These are phyloP conservation scores for Mollisia scopiformis DNA, from an alignment of 2,329 filamentous ascomycete species.

Conservation along the genomic window DNA sequence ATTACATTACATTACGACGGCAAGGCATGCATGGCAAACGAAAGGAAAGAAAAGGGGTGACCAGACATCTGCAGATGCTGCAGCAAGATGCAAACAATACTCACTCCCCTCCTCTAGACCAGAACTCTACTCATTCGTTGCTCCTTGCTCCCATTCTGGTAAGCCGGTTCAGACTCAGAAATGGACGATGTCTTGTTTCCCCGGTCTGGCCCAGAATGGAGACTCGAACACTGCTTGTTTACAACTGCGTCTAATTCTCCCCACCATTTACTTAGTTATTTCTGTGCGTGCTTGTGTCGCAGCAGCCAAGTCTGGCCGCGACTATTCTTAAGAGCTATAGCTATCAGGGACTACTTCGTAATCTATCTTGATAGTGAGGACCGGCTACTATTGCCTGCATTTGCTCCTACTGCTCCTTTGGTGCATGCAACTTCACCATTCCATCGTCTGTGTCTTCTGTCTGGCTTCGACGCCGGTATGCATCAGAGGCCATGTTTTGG, in stretches of 20 bases:
- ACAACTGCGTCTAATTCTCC: too few species aligned
- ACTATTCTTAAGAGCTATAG: too few species aligned
- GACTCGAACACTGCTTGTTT: too few species aligned
- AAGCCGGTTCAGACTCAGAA: not conserved
- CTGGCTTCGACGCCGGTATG: conserved; percentile 1
- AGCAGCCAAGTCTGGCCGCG: not conserved
- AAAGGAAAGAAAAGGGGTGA: not conserved
- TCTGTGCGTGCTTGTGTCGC: not conserved
- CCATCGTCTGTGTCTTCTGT: not conserved
- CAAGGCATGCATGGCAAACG: not conserved
- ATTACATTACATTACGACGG: too few species aligned
- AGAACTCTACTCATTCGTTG: too few species aligned
- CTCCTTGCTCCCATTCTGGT: not conserved
- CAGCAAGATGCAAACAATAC: too few species aligned
- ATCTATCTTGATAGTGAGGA: too few species aligned
- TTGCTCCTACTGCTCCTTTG: not conserved
- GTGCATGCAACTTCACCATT: not conserved
- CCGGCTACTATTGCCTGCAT: conserved; percentile 7
- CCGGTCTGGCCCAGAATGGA: conserved; percentile 10
- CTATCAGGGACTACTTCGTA: too few species aligned
- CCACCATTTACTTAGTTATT: not conserved
- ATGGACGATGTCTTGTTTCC: conserved; percentile 7
- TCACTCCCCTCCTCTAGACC: too few species aligned
- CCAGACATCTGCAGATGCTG: too few species aligned
- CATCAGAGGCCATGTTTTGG: conserved; percentile 8